Evolutionary conservation across 2,329 filamentous ascomycete genomes (phyloP).

Genomic region (Didymella pinodella): DNA sequence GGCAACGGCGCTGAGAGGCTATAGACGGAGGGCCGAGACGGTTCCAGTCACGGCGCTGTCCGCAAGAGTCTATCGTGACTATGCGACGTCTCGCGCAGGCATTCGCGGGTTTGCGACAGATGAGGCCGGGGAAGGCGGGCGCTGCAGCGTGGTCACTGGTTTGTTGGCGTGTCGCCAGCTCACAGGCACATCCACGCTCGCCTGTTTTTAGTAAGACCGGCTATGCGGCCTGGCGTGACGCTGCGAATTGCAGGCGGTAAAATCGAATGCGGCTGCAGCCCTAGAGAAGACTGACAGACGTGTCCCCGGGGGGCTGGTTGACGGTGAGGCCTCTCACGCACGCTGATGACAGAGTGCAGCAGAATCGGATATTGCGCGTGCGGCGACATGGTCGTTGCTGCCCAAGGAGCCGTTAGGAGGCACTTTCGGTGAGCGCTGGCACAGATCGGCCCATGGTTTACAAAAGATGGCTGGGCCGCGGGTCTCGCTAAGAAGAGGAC

Average conservation of each 20-base stretch:
- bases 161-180: slow-evolving; percentile 44
- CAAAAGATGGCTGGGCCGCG: slow-evolving; percentile 16
- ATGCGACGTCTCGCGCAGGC: slow-evolving; percentile 42
- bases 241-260: slow-evolving; percentile 24
- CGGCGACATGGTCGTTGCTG: slow-evolving; percentile 11
- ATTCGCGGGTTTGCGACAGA: slow-evolving; percentile 31
- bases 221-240: slow-evolving; percentile 48
- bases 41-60: slow-evolving; percentile 38
- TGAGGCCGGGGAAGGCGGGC: slow-evolving; percentile 36
- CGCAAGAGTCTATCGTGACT: slow-evolving; percentile 36
- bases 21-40: slow-evolving; percentile 26
- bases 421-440: slow-evolving; percentile 22
- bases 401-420: slow-evolving; percentile 14
- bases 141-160: slow-evolving; percentile 20
- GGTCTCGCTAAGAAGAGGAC: slow-evolving; percentile 5
- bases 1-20: slow-evolving; percentile 3
- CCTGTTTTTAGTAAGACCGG: slow-evolving; percentile 32
- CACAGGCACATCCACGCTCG: slow-evolving; percentile 35
- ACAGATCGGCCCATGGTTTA: slow-evolving; percentile 19
- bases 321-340: slow-evolving; percentile 31
- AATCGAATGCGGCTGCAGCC: slow-evolving; percentile 33
- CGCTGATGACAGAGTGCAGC: slow-evolving; percentile 37
- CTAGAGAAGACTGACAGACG: slow-evolving; percentile 30
- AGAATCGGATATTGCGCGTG: slow-evolving; percentile 7
- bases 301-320: slow-evolving; percentile 42